Evolutionary conservation across 139 green algal species (phyloP), one percentile per base, ranked within the genome.

Genomic region (Micractinium sp.): DNA sequence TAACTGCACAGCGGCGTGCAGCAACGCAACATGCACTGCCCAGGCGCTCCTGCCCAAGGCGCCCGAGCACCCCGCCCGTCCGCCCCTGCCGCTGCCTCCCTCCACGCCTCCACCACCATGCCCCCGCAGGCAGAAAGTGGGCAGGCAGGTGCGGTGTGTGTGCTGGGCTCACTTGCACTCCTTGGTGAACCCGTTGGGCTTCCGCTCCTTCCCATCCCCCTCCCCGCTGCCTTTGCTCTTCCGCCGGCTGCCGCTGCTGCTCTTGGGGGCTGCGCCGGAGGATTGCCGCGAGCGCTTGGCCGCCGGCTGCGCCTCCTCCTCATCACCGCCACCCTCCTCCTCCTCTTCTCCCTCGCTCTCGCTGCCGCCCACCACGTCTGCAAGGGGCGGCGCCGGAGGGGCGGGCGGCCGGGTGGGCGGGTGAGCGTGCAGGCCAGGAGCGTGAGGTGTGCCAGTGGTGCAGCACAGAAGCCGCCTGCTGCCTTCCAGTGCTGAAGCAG

Each of bases 171-270:
- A 88, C 79, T 78, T 85, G 77, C 93, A 63, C 35, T 87, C 80
- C 89, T 95, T 95, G 16, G 71, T 92, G 86, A 96, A 96, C 39
- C 87, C 89, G 61, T 71, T 90, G 1, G 31, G 23, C 84, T 93
- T 91, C 29, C 81, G 56, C 18, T 61, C 63, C 29, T 53, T 76
- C 33, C 79, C 86, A n/a, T 74, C 66, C 66, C 69, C 88, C 41
- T 60, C 82, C 53, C 69, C 31, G 39, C 29, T 82, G 38, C 29
- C 69, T 56, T 16, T 35, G 76, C 31, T 67, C 31, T 41, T 87
- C 29, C 81, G 81, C 56, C 81, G 41, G 31, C 23, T n/a, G 23
- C 74, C 47, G 39, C 41, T 79, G 87, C 82, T 60, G 47, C n/a
- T 33, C 78, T 69, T 82, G 77, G 77, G 7, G 3, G 82, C 82